Base-by-base conservation (phyloP, 1,284 basidiomycete genomes). In the Testicularia cyperi region DNA sequence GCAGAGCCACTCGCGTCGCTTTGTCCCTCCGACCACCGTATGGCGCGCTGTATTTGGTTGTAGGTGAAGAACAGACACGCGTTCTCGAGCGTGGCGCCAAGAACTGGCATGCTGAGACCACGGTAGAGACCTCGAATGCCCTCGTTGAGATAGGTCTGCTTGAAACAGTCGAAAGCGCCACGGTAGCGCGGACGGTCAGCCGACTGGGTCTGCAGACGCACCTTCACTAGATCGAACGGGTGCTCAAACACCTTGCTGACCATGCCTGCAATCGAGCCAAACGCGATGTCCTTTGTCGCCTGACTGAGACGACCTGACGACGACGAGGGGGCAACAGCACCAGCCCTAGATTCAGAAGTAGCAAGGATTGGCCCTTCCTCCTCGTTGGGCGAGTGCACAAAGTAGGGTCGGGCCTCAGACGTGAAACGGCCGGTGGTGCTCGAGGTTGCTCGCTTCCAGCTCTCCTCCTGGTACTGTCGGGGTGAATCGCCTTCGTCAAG, bases 11-110 rank as follows among this genome's bases (percentile, higher is more conserved):
- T n/a, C n/a, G n/a, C n/a, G 27, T 26, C 44, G 0, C 76, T 46
- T 3, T 64, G 47, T 13, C 63, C 62, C 16, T 52, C 46, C n/a
- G 35, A 37, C 43, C 47, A 37, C 13, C 78, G 65, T 8, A 91
- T 83, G 22, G 83, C 74, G 61, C 83, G 83, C 78, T 95, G 90
- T 31, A 91, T 82, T 55, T 89, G 85, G 54, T 86, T 86, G 76
- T 94, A 92, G 5, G 88, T 82, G 42, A 96, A 80, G 78, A 98
- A 95, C 27, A 92, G 80, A 4, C 83, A 83, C 5, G 91, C 90
- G 68, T 92, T 94, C 78, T 95, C 90, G 23, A 84, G 84, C 82
- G 91, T 90, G n/a, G 90, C 87, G 7, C 90, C 91, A 2, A 88
- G 82, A 15, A 95, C 83, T 1, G 92, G 90, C 58, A 89, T 88